Evolutionary conservation across 148 eudicot species (phyloP), one percentile per base, ranked within the genome.

Genomic region (Chenopodium album): DNA sequence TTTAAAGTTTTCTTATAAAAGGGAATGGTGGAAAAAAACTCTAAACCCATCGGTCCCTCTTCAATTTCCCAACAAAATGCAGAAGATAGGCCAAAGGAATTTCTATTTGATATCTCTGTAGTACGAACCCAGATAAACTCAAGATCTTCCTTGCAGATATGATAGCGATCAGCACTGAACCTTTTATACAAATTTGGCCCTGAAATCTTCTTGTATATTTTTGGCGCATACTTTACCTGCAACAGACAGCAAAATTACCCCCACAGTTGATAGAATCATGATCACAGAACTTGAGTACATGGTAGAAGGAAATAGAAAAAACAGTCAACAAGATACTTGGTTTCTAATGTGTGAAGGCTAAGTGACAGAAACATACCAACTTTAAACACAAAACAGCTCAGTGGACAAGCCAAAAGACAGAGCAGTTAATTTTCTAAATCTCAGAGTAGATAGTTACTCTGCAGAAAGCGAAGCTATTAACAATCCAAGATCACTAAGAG

Each of bases 181-280:
- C 84, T 91, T 14, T 92, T 82, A 47, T 84, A 73, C 41, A 90
- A 76, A 78, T 89, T 85, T 73, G 94, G 89, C 72, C 99, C 99
- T 46, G 92, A 81, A 63, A 94, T 68, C 79, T 87, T 94, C 80
- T 86, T 75, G 82, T 84, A 96, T 78, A 96, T 81, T 85, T 86
- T 96, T 59, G 99, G 99, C 10, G 97, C 95, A 79, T 91, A 92
- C 85, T 89, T 92, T 78, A 96, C 91, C 99, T 96, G 87, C 79
- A 84, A 65, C 63, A 81, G 20, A 31, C 23, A 65, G 8, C 12
- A 80, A 60, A 13, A 65, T 52, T 48, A 17, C 44, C 29, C 7
- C 7, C 67, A 29, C 41, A 75, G 66, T 63, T 60, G 32, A 48
- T 75, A 68, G n/a, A 46, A 70, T 71, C 16, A 63, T n/a, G 77